Evolutionary conservation across 768 basidiomycete genomes (phyloP), one percentile per base, ranked within the genome.

Genomic region (Suillus clintonianus): DNA sequence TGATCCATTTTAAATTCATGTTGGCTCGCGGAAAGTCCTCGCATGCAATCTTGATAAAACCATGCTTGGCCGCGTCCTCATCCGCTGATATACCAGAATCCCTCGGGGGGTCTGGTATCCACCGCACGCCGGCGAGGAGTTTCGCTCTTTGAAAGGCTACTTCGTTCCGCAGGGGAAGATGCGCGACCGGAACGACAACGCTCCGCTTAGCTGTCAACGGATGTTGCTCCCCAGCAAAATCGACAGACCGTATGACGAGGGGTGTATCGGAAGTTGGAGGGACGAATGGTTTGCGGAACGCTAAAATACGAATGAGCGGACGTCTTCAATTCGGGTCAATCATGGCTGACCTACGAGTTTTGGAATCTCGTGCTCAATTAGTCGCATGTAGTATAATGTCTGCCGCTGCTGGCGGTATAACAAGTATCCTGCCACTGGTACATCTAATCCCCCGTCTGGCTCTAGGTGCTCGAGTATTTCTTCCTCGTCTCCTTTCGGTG

Each of bases 1-100:
- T 91, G 45, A 91, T 93, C 91, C 94, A 97, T 76, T 96, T 97
- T 70, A 97, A 80, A 76, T 99, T 99, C 91, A 92, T 90, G 32
- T 86, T 82, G 2, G 89, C 85, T 67, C 86, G 82, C 8, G 89
- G 87, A 76, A 94, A 97, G 75, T 91, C 86, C 70, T 98, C 96
- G 72, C 92, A 95, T 1, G 91, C 84, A 65, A 99, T 91, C 79
- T 95, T 95, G 76, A 99, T 81, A 77, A 86, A 96, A 5, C 96
- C 96, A 62, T 93, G 85, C 74, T 82, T 85, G 11, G 72, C 76
- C 53, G 80, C 80, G 48, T 83, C 74, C 11, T 74, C 74, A 54
- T 79, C 80, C 45, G 63, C 58, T 27, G 88, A 75, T 19, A 73
- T 60, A 2, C 94, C 93, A 39, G 88, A 83, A 67, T 92, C 88